Conservation (phyloP, 2,329 filamentous ascomycete species). For the Zasmidium citrigriseum region DNA sequence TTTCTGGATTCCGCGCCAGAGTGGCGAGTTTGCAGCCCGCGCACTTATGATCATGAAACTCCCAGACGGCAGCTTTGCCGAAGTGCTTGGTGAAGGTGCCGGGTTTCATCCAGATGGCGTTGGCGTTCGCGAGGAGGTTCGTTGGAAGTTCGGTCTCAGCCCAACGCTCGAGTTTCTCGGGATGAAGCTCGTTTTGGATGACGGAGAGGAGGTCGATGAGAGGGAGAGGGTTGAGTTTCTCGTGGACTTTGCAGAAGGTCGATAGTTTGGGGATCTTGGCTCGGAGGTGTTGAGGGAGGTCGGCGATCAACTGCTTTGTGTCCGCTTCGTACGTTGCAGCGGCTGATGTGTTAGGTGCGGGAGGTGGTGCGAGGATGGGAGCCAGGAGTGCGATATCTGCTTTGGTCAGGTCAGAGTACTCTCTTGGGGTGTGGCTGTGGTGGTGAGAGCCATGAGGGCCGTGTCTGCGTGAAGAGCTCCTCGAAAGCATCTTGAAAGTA, state of each 20-base stretch:
- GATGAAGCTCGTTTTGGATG: constrained; percentile 18
- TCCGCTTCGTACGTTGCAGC: constrained; percentile 9
- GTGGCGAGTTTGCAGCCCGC: constrained; percentile 24
- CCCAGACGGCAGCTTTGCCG: constrained; percentile 5
- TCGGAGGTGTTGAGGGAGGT: constrained; percentile 26
- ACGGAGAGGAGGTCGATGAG: constrained; percentile 23
- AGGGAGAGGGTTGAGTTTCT: constrained; percentile 21
- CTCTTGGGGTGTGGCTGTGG: constrained; percentile 16
- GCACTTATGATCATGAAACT: constrained; percentile 20
- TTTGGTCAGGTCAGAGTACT: constrained; percentile 23
- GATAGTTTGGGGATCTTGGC: constrained; percentile 16
- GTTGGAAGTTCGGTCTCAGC: constrained; percentile 8
- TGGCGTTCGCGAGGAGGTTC: constrained; percentile 15
- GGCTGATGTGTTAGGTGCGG: constrained; percentile 1
- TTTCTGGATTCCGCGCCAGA: constrained; percentile 14
- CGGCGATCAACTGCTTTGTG: constrained; percentile 18
- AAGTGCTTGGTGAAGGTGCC: constrained; percentile 7
- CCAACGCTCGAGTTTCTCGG: constrained; percentile 13
- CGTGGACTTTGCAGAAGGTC: constrained; percentile 21
- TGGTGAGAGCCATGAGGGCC: constrained; percentile 9
- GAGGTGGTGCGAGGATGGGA: constrained; percentile 16
- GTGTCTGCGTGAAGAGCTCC: background rate
- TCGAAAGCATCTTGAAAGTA: background rate
- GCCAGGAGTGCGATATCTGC: constrained; percentile 22
- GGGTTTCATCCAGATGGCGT: constrained; percentile 17